A percentile compares a stretch with the other conserved stretches of the same genome.
Conservation (phyloP, 2,329 filamentous ascomycete genomes). For the Calonectria naviculata region DNA sequence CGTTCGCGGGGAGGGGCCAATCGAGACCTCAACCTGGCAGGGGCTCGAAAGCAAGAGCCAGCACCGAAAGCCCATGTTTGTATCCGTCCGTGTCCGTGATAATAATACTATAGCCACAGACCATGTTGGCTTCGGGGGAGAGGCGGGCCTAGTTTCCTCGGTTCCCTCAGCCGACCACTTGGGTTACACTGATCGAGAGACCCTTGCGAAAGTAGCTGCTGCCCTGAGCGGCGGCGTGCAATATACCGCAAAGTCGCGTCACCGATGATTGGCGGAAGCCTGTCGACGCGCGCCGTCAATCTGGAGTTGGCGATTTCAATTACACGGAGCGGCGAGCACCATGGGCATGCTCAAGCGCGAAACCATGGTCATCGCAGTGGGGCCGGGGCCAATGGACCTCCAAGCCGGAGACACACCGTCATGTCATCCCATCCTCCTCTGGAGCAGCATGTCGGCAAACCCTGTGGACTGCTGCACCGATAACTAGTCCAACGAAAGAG, state of each 20-base stretch:
- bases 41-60: slow-evolving; percentile 9
- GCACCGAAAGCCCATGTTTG: slow-evolving; percentile 10
- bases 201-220: slow-evolving; percentile 29
- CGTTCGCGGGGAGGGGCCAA: slow-evolving; percentile 15
- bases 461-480: slow-evolving; percentile 34
- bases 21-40: slow-evolving; percentile 8
- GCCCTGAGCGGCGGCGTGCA: slow-evolving; percentile 26
- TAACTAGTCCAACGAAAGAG: slow-evolving; percentile 32
- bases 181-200: slow-evolving; percentile 37
- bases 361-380: slow-evolving; percentile 35
- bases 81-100: slow-evolving; percentile 9
- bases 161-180: slow-evolving; percentile 35
- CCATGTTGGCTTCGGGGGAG: slow-evolving; percentile 28
- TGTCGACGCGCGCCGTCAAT: slow-evolving; percentile 23
- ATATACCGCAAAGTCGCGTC: slow-evolving; percentile 37
- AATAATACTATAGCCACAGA: slow-evolving; percentile 23
- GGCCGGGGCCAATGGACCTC: slow-evolving; percentile 24
- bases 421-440: slow-evolving; percentile 31
- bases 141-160: slow-evolving; percentile 41
- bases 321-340: slow-evolving; percentile 24
- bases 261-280: slow-evolving; percentile 35
- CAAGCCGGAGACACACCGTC: slow-evolving; percentile 27
- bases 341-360: slow-evolving; percentile 32
- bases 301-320: slow-evolving; percentile 32
- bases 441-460: slow-evolving; percentile 27